Base-by-base conservation (phyloP, 768 basidiomycete species). In the Boletus edulis region DNA sequence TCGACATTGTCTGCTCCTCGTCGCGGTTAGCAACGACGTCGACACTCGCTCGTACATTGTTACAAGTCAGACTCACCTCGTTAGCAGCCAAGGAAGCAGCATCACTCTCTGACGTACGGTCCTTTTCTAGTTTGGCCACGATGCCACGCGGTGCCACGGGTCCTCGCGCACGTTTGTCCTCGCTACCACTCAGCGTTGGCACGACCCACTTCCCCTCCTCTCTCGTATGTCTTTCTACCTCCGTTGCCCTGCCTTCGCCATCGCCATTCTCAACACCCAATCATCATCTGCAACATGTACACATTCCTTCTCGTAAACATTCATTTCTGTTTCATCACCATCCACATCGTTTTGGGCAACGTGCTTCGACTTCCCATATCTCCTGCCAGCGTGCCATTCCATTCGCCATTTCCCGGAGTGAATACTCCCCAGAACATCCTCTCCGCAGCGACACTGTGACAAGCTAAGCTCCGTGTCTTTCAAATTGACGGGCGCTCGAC, bases 121-220 rank as follows among this genome's bases (percentile, higher is more conserved):
- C 59, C 58, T 49, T 72, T 71, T 70, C 64, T 65, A 69, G 44
- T 32, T 5, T 15, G 20, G 20, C 49, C 66, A 56, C 60, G 56
- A 61, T 56, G 55, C 52, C 51, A 53, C 20, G 58, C 67, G 69
- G 71, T 71, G 71, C 47, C 71, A 67, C 43, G 69, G 71, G 69
- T 71, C 71, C 58, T 51, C 15, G 67, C 71, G 71, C 69, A 71
- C 69, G 69, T 71, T 72, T 65, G 69, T 65, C 58, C 59, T 48
- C 56, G 39, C 62, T 55, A 48, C 59, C 58, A 62, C 57, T 65
- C 54, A 45, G 45, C 35, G 34, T 31, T 42, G 18, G 24, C 49
- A 40, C 52, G 24, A 32, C 38, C 17, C 39, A 39, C 20, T 20
- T 20, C 47, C 22, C 13, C 50, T 34, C 6, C 49, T 45, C 29